A percentile compares a stretch with the other conserved stretches of the same genome.
Conservation (phyloP, 805 yeast species). For the Saccharomycopsis sp. region DNA sequence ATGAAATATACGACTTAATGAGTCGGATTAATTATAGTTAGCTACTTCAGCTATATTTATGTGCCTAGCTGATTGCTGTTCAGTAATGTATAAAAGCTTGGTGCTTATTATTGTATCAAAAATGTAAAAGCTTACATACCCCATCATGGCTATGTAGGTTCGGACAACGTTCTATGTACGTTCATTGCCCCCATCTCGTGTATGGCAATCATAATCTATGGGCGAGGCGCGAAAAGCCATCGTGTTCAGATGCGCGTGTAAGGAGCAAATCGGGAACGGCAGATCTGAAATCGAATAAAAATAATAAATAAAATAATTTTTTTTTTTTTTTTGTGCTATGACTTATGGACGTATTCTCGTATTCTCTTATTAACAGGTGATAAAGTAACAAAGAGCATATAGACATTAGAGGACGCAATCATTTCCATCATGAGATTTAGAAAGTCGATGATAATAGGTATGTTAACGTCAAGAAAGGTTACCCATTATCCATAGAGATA, state of each 20-base stretch:
- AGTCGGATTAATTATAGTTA: conserved; percentile 8
- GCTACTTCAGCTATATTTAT: too few relatives aligned
- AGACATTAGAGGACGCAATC: too few relatives aligned
- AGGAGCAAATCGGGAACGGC: background rate
- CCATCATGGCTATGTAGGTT: too few relatives aligned
- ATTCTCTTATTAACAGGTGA: background rate
- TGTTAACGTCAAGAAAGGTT: background rate
- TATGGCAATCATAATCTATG: background rate
- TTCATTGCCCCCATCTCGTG: background rate
- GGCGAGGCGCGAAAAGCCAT: background rate
- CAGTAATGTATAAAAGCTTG: too few relatives aligned
- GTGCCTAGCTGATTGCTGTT: too few relatives aligned
- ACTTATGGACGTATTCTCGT: background rate
- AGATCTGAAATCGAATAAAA: background rate
- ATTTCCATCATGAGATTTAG: conserved; percentile 5
- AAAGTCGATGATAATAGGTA: conserved; percentile 9
- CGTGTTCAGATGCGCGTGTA: background rate
- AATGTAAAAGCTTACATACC: too few relatives aligned
- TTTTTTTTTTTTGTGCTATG: background rate
- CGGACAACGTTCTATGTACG: background rate
- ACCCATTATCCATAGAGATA: background rate
- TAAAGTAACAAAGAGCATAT: too few relatives aligned
- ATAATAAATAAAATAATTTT: too few relatives aligned
- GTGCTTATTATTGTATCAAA: too few relatives aligned
- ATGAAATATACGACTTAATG: conserved; percentile 17